Evolutionary conservation across 1,284 basidiomycete species (phyloP).

Genomic region (Irpex sp.): DNA sequence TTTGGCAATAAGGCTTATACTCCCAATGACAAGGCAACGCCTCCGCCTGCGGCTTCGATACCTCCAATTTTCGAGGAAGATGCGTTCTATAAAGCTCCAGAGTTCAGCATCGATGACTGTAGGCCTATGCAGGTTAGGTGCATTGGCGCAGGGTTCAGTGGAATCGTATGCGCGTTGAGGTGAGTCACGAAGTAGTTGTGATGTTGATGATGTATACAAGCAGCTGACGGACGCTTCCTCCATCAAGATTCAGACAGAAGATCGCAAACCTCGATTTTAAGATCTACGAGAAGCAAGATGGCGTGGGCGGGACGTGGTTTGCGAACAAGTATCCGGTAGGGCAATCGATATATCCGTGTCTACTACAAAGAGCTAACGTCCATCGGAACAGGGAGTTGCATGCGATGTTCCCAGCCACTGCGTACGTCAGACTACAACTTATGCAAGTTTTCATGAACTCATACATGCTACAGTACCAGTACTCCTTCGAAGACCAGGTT

Average conservation of each 20-base stretch:
- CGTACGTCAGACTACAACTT: constrained; percentile 13
- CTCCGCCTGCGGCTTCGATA: background rate
- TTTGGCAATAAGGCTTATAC: background rate
- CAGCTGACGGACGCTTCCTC: background rate
- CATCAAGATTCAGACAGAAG: constrained; percentile 42
- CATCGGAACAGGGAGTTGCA: constrained; percentile 37
- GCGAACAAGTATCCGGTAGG: constrained; percentile 30
- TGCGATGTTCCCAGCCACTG: constrained; percentile 33
- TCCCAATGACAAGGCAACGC: background rate
- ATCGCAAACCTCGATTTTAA: constrained; percentile 47
- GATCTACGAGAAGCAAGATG: constrained; percentile 55
- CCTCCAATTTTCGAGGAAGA: background rate
- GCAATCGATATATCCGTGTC: background rate
- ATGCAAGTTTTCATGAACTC: background rate
- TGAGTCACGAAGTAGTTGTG: constrained; percentile 14
- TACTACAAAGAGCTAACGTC: background rate
- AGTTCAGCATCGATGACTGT: constrained; percentile 40
- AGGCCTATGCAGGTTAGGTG: constrained; percentile 47
- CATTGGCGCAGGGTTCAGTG: constrained; percentile 52
- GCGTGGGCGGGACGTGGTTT: constrained; percentile 55
- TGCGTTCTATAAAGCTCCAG: background rate
- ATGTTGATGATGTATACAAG: background rate
- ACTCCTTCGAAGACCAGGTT: constrained; percentile 48
- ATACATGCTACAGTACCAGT: constrained; percentile 40
- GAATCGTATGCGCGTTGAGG: constrained; percentile 53